These are phyloP conservation scores for Oropetium thomaeum DNA, from an alignment of 176 grass and related monocot species.

Conservation along the genomic window DNA sequence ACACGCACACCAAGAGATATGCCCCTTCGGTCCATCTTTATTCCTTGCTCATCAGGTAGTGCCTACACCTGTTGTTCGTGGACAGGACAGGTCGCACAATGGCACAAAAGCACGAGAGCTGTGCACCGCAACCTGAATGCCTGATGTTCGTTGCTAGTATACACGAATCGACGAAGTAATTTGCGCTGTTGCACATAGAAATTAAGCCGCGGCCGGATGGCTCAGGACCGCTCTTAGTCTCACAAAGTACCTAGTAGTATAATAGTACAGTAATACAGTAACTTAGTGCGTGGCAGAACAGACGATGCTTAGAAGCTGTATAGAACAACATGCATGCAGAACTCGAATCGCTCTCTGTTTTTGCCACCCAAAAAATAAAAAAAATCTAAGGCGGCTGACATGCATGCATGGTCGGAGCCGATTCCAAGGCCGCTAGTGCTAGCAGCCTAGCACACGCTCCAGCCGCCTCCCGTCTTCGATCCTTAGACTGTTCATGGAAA, in stretches of 20 bases:
- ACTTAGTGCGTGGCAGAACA: slow-evolving; percentile 18
- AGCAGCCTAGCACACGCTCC: too few species aligned
- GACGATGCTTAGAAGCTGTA: too few species aligned
- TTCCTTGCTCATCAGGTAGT: slow-evolving; percentile 28
- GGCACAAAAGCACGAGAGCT: too few species aligned
- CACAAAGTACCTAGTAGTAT: too few species aligned
- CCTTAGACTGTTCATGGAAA: not conserved
- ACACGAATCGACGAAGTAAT: too few species aligned
- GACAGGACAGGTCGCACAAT: slow-evolving; percentile 21
- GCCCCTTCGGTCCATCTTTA: slow-evolving; percentile 27
- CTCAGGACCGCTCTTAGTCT: not conserved
- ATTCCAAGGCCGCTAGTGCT: too few species aligned
- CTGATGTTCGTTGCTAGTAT: not conserved
- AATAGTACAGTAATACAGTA: too few species aligned
- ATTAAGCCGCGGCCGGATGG: not conserved
- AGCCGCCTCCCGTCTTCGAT: not conserved
- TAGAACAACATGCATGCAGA: too few species aligned
- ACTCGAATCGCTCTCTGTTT: not conserved
- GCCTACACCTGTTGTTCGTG: slow-evolving; percentile 27
- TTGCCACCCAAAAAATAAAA: too few species aligned
- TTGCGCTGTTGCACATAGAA: too few species aligned
- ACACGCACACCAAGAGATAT: slow-evolving; percentile 41
- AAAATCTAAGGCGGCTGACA: not conserved
- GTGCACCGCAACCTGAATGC: too few species aligned
- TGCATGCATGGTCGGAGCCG: too few species aligned